Conservation (phyloP, 306 rosid species). For the Cicer judaicum region DNA sequence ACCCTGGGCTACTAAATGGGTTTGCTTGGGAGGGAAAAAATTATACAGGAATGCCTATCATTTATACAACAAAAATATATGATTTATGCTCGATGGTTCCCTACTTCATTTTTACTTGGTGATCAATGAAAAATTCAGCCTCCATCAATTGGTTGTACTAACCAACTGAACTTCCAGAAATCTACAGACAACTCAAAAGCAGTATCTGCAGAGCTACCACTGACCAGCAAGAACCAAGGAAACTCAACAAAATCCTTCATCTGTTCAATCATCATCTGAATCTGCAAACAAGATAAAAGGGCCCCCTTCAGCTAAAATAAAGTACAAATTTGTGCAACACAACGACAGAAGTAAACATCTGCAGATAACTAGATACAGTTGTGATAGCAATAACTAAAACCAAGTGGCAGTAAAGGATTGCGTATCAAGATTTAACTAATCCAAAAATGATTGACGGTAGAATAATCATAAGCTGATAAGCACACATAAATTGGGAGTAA, state of each 20-base stretch:
- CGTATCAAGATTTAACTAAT: constrained; percentile 28
- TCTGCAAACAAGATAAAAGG: constrained; percentile 59
- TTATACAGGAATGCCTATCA: constrained; percentile 68
- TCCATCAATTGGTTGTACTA: constrained; percentile 50
- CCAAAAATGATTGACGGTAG: constrained; percentile 8
- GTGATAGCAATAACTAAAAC: constrained; percentile 11
- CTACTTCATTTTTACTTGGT: constrained; percentile 49
- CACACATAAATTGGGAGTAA: constrained; percentile 4
- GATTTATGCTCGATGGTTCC: constrained; percentile 44
- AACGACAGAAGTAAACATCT: constrained; percentile 9
- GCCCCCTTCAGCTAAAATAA: constrained; percentile 30
- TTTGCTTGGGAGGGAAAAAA: constrained; percentile 44
- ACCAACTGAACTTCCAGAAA: constrained; percentile 48
- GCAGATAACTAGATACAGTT: constrained; percentile 29
- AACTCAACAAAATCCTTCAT: constrained; percentile 48
- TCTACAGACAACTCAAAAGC: constrained; percentile 52
- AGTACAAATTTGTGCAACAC: constrained; percentile 13
- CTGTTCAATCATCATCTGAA: constrained; percentile 89
- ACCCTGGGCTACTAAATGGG: constrained; percentile 43
- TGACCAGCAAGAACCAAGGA: constrained; percentile 43
- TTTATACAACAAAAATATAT: constrained; percentile 60
- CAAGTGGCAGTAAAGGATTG: constrained; percentile 21
- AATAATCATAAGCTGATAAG: neutral
- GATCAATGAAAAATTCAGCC: constrained; percentile 48
- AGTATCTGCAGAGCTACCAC: constrained; percentile 53